phyloP scores from a whole-genome alignment of 1,284 basidiomycete species.

The Ustilago crameri region DNA sequence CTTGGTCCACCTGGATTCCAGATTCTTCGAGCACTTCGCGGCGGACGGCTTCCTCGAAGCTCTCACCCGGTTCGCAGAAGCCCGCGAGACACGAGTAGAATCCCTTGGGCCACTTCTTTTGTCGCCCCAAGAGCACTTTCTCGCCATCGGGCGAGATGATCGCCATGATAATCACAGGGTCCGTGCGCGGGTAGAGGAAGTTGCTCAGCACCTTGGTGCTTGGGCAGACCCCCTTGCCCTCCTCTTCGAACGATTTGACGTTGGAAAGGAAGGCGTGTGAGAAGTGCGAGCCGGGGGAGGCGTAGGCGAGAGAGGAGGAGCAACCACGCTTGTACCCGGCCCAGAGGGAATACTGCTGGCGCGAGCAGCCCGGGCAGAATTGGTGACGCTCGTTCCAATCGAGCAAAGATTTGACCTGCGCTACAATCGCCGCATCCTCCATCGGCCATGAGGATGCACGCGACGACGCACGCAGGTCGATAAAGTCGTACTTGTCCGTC shows the following conservation, averaged over 20 bases:
- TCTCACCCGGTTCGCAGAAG: slow-evolving; percentile 68
- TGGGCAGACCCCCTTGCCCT: slow-evolving; percentile 41
- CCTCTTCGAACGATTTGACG: slow-evolving; percentile 22
- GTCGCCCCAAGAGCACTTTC: slow-evolving; percentile 85
- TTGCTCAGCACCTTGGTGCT: slow-evolving; percentile 52
- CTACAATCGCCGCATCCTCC: slow-evolving; percentile 58
- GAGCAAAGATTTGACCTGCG: slow-evolving; percentile 57
- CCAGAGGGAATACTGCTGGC: slow-evolving; percentile 86
- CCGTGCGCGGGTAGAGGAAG: slow-evolving; percentile 62
- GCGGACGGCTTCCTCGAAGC: slow-evolving; percentile 91
- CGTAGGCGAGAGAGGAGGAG: slow-evolving; percentile 53
- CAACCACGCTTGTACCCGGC: slow-evolving; percentile 94
- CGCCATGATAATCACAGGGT: slow-evolving; percentile 87
- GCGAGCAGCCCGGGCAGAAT: slow-evolving; percentile 90
- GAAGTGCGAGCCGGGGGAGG: slow-evolving; percentile 11
- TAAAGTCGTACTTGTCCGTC: slow-evolving; percentile 50
- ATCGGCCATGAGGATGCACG: slow-evolving; percentile 42
- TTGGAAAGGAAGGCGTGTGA: slow-evolving; percentile 14
- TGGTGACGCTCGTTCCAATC: slow-evolving; percentile 69
- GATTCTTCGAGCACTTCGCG: slow-evolving; percentile 96
- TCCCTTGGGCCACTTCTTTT: slow-evolving; percentile 73
- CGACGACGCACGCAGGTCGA: slow-evolving; percentile 58
- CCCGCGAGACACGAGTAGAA: slow-evolving; percentile 66
- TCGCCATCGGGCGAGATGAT: slow-evolving; percentile 79
- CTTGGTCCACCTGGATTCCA: slow-evolving; percentile 83